Base-by-base conservation (phyloP, 257 asterid species). In the Fraxinus quadrangulata region DNA sequence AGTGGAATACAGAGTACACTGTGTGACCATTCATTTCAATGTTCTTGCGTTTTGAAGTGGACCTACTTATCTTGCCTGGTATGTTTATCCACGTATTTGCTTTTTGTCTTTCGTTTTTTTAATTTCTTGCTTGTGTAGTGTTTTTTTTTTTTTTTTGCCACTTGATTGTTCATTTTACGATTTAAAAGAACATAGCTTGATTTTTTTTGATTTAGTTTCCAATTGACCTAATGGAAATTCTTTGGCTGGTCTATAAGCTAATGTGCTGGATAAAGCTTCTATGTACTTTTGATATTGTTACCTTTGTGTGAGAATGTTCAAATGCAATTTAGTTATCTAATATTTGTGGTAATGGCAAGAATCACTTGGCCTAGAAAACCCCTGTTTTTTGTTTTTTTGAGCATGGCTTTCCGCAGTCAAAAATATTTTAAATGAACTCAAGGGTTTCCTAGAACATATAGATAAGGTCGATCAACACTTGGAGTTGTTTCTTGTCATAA, bases 51-150 rank as follows among this genome's bases (percentile, higher is more conserved):
- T 77, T 89, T 91, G 40, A 96, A 96, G 81, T 93, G 98, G 97
- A 96, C 98, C 66, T 88, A 85, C 87, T 83, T 90, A 88, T 91
- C 99, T 78, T 96, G 99, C 89, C 93, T 92, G 90, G 99, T 96
- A 65, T 82, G 97, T 82, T 24, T 81, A 49, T 82, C 78, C 73
- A 2, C 80, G 73, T 72, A 14, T 65, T 21, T 75, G 73, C 66
- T 34, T 78, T 67, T 63, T 49, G 28, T 16, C 31, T 61, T 10
- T 0, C 31, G 9, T 2, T 17, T 76, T 63, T 75, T 13, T 28
- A 6, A 4, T 78, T 33, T 71, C 42, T 42, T 70, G 71, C 54
- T 65, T 69, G 40, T n/a, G 23, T 71, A 72, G 39, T 56, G 34
- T 66, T 40, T 24, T 30, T 47, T 21, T 37, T 19, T 23, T 28